Evolutionary conservation across 1,284 basidiomycete genomes (phyloP), one percentile per base, ranked within the genome.

Genomic region (Uromyces viciae-fabae): DNA sequence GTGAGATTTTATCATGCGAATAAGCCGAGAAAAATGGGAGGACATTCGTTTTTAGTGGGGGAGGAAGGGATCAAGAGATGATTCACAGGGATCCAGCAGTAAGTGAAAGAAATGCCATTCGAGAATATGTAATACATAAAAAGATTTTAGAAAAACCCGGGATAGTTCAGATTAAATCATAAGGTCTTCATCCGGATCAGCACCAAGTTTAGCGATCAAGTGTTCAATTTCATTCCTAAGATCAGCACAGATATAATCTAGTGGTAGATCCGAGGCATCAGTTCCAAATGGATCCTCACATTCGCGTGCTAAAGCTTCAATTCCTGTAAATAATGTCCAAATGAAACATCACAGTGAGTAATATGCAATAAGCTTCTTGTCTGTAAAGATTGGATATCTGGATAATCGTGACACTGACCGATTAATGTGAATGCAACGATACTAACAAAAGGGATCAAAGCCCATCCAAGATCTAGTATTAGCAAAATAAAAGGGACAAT

Each of bases 251-350:
- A 84, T 83, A 15, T 83, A 77, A 71, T 84, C 84, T 25, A 85
- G 82, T 3, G 83, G 83, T 11, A 85, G 68, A 71, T 85, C 84
- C 1, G 79, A 82, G 19, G 81, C 75, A 80, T 85, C 84, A 38
- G 80, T 42, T 14, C 83, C 83, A 66, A 84, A 84, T 3, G 83
- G 83, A 82, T 84, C 77, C n/a, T 60, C 19, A 40, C 52, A 93
- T 86, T 94, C 91, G 82, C 94, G 91, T 0, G 94, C 94, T 82
- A 96, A 95, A 14, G 94, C 94, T 87, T 96, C 94, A 76, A 96
- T 92, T 15, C 94, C 94, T 91, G 94, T 52, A 22, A 31, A 49
- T 31, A 43, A 22, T 43, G 46, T 43, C 25, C 3, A 72, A 17
- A 49, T 25, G 49, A 52, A n/a, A 52, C 49, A 14, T 14, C n/a